Evolutionary conservation across 306 rosid species (phyloP), one percentile per base, ranked within the genome.

Genomic region (Inga leiocalycina): DNA sequence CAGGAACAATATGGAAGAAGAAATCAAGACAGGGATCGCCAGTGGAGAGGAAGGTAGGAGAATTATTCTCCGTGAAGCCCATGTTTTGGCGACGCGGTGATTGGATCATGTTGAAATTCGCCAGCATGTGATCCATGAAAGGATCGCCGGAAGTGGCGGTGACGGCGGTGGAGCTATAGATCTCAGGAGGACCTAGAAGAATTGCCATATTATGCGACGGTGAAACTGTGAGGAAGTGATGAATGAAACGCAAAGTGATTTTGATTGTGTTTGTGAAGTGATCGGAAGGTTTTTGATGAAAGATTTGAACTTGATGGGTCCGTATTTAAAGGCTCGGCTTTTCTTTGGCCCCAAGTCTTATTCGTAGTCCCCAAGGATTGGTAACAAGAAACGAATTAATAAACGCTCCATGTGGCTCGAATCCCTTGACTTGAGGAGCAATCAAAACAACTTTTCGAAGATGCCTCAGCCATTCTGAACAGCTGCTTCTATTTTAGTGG

Each of bases 121-220:
- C 45, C 0, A 85, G 81, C 89, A 90, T 69, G 19, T 54, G 10
- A 54, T 54, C 61, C 9, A 54, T 37, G 41, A 37, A 37, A 2
- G 34, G 84, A 11, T 90, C 65, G 20, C 75, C 84, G 77, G 76
- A 8, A 62, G 75, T 6, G n/a, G 17, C 0, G 13, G 13, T 1
- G 4, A 9, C 12, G 32, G 65, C 12, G 12, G 30, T 8, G 37
- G 82, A 66, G 3, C 34, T 68, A 77, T 85, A 77, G 74, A 89
- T 71, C 82, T 88, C 92, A 37, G 92, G 97, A 14, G 97, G 97
- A 17, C 97, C 92, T 10, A 89, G 78, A 51, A 92, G 92, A 44
- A 85, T 89, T 37, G 88, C 91, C 94, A 90, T 88, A 14, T 14
- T 49, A 6, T 19, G 54, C 16, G 52, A 49, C 24, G 20, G 62